A percentile compares a stretch with the other conserved stretches of the same genome.
phyloP scores from a whole-genome alignment of 2,329 filamentous ascomycete genomes.

The Talaromyces piceae region DNA sequence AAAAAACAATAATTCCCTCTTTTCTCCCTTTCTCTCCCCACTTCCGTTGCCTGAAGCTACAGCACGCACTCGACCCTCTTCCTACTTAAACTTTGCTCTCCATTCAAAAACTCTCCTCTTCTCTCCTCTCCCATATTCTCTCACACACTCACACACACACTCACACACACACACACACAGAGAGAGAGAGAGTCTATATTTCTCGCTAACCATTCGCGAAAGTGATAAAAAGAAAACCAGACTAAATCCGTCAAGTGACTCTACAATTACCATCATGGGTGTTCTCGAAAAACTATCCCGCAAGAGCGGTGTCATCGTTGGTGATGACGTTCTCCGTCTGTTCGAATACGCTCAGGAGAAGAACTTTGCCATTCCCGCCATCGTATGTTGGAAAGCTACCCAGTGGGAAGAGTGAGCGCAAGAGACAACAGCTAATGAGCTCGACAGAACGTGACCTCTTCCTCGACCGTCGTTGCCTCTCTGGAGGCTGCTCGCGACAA shows the following conservation, averaged over 20 bases:
- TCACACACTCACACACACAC: background rate
- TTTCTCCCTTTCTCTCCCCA: constrained; percentile 5
- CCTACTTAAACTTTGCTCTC: background rate
- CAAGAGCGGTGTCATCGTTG: constrained; percentile 60
- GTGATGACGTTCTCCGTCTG: constrained; percentile 61
- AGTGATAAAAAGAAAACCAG: no score
- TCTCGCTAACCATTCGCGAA: background rate
- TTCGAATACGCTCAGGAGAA: constrained; percentile 88
- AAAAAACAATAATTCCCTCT: background rate
- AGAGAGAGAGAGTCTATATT: no score
- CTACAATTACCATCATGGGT: constrained; percentile 32
- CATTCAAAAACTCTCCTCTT: no score
- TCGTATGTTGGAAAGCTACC: no score
- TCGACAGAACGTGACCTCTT: constrained; percentile 76
- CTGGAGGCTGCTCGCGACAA: constrained; percentile 92
- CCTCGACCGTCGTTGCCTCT: constrained; percentile 73
- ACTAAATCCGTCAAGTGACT: background rate
- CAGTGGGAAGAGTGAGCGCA: no score
- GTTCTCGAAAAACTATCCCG: constrained; percentile 50
- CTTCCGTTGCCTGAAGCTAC: constrained; percentile 2
- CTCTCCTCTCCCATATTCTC: constrained; percentile 8
- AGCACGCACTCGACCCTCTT: background rate
- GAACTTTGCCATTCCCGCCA: constrained; percentile 79
- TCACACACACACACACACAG: no score
- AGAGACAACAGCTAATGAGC: no score